A percentile compares a stretch with the other conserved stretches of the same genome.
Conservation (phyloP, 768 basidiomycete genomes). For the Suillus subalutaceus region DNA sequence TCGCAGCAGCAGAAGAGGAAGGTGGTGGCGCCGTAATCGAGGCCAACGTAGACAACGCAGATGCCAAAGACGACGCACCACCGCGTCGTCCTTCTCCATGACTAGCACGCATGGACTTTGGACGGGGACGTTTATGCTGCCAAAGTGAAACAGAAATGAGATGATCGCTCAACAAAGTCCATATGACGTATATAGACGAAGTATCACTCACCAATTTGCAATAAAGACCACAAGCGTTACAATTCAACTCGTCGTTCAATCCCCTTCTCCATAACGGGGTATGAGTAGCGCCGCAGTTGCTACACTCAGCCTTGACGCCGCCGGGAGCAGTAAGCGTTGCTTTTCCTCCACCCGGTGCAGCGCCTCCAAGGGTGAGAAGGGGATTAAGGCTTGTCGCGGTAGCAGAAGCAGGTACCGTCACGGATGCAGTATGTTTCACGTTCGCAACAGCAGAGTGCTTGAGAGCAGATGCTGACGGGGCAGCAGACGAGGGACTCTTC, state of each 20-base stretch:
- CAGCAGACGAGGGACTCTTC: not conserved
- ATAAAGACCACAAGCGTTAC: slow-evolving; percentile 87
- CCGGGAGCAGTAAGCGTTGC: slow-evolving; percentile 43
- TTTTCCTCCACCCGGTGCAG: slow-evolving; percentile 14
- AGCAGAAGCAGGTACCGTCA: slow-evolving; percentile 55
- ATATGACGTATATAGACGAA: not conserved
- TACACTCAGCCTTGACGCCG: slow-evolving; percentile 80
- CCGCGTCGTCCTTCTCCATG: slow-evolving; percentile 66
- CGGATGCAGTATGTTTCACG: slow-evolving; percentile 11
- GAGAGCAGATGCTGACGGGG: not conserved
- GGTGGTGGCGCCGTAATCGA: not conserved
- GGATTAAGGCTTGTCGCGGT: slow-evolving; percentile 63
- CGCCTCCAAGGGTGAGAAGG: slow-evolving; percentile 33
- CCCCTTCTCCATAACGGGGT: slow-evolving; percentile 88
- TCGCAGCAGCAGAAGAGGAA: not conserved
- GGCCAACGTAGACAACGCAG: not conserved
- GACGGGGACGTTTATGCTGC: slow-evolving; percentile 86
- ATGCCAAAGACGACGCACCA: not conserved
- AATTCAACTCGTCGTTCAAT: slow-evolving; percentile 86
- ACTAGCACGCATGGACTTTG: slow-evolving; percentile 82
- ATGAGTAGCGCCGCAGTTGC: slow-evolving; percentile 87
- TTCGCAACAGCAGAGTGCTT: not conserved
- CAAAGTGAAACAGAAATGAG: slow-evolving; percentile 4
- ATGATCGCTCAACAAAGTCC: slow-evolving; percentile 5
- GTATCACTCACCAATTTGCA: slow-evolving; percentile 70